Evolutionary conservation across 1,139 yeast genomes (phyloP).

Genomic region (Candida mesenterica): DNA sequence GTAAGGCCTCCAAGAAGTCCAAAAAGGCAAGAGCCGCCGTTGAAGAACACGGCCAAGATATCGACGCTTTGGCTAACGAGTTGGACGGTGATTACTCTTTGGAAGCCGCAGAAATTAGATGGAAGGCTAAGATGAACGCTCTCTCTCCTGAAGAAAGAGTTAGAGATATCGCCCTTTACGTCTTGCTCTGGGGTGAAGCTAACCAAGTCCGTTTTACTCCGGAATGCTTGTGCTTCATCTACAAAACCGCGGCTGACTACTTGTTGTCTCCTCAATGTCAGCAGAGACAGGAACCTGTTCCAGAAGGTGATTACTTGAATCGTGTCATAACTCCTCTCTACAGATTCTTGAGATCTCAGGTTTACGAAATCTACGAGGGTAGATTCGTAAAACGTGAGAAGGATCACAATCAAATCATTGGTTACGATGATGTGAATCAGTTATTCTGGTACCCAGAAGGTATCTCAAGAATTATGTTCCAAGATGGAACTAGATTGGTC

Average conservation of each 20-base stretch:
- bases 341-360: slow-evolving; percentile 89
- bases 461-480: slow-evolving; percentile 84
- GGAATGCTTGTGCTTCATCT: slow-evolving; percentile 88
- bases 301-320: slow-evolving; percentile 94
- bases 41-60: slow-evolving; percentile 47
- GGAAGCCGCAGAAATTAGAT: slow-evolving; percentile 51
- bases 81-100: slow-evolving; percentile 80
- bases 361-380: slow-evolving; percentile 91
- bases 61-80: slow-evolving; percentile 64
- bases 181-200: slow-evolving; percentile 97
- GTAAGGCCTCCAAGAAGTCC: slow-evolving; percentile 53
- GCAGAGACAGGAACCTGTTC: slow-evolving; percentile 84
- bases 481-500: slow-evolving; percentile 87
- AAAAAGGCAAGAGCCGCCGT: slow-evolving; percentile 64
- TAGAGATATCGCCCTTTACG: slow-evolving; percentile 84
- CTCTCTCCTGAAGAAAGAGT: slow-evolving; percentile 69
- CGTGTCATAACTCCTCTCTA: slow-evolving; percentile 91
- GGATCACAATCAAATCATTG: slow-evolving; percentile 91
- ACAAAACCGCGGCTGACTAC: slow-evolving; percentile 90
- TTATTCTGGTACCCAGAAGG: slow-evolving; percentile 99
- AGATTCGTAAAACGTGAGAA: slow-evolving; percentile 95
- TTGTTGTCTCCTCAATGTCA: slow-evolving; percentile 86
- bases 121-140: slow-evolving; percentile 51
- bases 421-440: slow-evolving; percentile 98
- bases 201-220: slow-evolving; percentile 95